These are phyloP conservation scores for Karstenula rhodostoma DNA, from an alignment of 2,329 filamentous ascomycete genomes.

Conservation along the genomic window DNA sequence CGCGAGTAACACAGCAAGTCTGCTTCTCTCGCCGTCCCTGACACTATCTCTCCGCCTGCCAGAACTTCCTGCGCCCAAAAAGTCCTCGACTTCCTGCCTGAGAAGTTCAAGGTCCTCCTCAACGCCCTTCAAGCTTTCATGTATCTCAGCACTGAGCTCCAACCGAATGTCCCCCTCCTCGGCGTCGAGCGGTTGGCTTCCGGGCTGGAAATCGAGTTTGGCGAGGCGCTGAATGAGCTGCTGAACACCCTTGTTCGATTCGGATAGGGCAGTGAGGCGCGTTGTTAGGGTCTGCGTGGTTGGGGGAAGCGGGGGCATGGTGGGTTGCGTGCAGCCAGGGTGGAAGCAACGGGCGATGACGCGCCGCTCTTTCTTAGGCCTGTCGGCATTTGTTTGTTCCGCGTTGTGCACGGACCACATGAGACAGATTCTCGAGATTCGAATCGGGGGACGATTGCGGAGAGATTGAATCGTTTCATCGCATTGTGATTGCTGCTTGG, in stretches of 20 bases:
- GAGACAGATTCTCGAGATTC: conserved; percentile 11
- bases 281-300: conserved; percentile 53
- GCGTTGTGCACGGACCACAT: conserved; percentile 31
- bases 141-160: conserved; percentile 83
- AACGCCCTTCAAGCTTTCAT: conserved; percentile 76
- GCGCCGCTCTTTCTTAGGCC: conserved; percentile 21
- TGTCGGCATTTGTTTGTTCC: conserved; percentile 26
- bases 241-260: conserved; percentile 61
- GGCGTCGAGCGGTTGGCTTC: conserved; percentile 66
- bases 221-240: conserved; percentile 65
- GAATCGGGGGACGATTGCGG: background rate
- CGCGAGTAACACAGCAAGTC: conserved; percentile 71
- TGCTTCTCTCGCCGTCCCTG: conserved; percentile 68
- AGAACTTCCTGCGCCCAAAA: conserved; percentile 57
- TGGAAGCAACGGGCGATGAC: conserved; percentile 43
- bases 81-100: conserved; percentile 77
- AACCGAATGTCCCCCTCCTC: conserved; percentile 71
- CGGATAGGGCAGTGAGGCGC: conserved; percentile 61
- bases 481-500: background rate
- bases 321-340: conserved; percentile 28
- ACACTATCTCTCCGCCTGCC: conserved; percentile 58
- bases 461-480: background rate
- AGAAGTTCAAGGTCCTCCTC: conserved; percentile 86
- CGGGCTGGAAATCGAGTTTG: conserved; percentile 68
- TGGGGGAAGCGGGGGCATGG: conserved; percentile 46